Evolutionary conservation across 345 rosid genomes (phyloP), one percentile per base, ranked within the genome.

Genomic region (Pistacia vera): DNA sequence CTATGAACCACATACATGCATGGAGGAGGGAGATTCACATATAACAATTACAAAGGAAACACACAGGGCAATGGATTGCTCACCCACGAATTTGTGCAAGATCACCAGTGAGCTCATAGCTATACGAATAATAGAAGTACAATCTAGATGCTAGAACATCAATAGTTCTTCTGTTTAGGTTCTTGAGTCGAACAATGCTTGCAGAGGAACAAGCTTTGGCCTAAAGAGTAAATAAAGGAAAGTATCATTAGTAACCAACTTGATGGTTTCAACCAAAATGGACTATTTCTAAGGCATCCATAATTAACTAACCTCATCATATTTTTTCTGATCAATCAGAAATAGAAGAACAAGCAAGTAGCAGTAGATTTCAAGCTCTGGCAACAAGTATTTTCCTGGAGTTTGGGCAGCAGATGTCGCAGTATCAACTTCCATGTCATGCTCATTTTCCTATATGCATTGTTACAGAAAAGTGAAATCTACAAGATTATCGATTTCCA

Each of bases 361-460:
- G 82, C 91, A 88, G 79, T 86, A 91, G 20, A 92, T 83, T 81
- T 95, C 97, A 11, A 94, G 86, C 81, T 94, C 97, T 0, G 88
- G 97, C 65, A 90, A 78, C 54, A 85, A 58, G 68, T 90, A 91
- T 69, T 93, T 92, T 11, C 35, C 76, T 61, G 88, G 77, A 82
- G 88, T 82, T 81, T 86, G 89, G 3, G 80, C 66, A 75, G 70
- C 83, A 0, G 93, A 87, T 28, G 92, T 84, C 0, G 92, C 95
- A 2, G 90, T 87, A 79, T 92, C 98, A 74, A 93, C 97, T 89
- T 92, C 97, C 98, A 93, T 91, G 60, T 91, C 97, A 73, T 86
- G 95, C 65, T 86, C 97, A 84, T 89, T 89, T 61, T 85, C 88
- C 97, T 91, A 67, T 72, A 70, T 51, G 55, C 76, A 75, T 35